Evolutionary conservation across 495 filamentous ascomycete genomes (phyloP).

Genomic region (Aspergillus wentii): DNA sequence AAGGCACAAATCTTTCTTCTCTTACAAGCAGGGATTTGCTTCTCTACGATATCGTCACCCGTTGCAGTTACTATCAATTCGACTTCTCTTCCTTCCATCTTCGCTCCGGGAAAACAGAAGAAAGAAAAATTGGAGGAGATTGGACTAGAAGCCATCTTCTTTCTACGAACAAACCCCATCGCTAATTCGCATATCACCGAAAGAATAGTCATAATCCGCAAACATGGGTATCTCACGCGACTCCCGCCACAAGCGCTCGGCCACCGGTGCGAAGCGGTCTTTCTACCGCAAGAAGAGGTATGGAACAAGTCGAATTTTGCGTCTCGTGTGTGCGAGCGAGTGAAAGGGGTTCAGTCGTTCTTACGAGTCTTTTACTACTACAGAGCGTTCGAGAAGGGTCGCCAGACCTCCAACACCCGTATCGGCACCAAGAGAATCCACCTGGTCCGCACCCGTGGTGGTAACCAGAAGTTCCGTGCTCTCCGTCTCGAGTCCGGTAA

Average conservation of each 20-base stretch:
- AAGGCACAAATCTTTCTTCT: background rate
- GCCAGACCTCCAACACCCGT: slow-evolving; percentile 98
- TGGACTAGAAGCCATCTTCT: slow-evolving; percentile 4
- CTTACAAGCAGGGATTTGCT: background rate
- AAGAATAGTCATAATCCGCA: slow-evolving; percentile 51
- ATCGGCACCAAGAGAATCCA: slow-evolving; percentile 98
- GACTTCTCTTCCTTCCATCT: too few relatives aligned
- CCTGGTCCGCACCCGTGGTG: slow-evolving; percentile 95
- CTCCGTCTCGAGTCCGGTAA: slow-evolving; percentile 99
- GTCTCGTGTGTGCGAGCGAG: slow-evolving; percentile 3
- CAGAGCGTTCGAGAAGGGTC: slow-evolving; percentile 99
- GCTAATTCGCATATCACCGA: background rate
- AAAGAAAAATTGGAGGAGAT: slow-evolving; percentile 2
- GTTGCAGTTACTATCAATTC: background rate
- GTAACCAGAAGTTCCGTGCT: slow-evolving; percentile 98
- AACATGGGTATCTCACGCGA: slow-evolving; percentile 99
- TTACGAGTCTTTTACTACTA: slow-evolving; percentile 24
- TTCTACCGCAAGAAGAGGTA: slow-evolving; percentile 87
- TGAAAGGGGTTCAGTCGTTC: slow-evolving; percentile 4
- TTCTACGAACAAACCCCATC: background rate
- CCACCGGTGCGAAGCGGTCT: slow-evolving; percentile 93
- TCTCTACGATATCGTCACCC: background rate
- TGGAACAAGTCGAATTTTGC: slow-evolving; percentile 22
- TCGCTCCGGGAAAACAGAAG: background rate
- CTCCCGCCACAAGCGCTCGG: slow-evolving; percentile 97